Base-by-base conservation (phyloP, 2,329 filamentous ascomycete species). In the Hyphodiscus sp. region DNA sequence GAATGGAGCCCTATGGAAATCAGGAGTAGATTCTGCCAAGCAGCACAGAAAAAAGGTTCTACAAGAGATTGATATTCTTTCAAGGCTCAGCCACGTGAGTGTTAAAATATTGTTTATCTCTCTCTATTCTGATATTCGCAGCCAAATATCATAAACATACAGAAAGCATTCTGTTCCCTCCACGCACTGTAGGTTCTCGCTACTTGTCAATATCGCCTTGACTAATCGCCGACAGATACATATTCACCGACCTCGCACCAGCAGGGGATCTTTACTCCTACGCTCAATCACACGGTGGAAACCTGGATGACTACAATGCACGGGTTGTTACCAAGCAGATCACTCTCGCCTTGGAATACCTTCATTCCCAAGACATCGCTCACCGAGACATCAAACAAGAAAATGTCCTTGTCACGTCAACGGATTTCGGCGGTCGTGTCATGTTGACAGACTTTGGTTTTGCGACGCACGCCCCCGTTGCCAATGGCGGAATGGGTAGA, bases 211-310 rank as follows among this genome's bases (percentile, higher is more conserved):
- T 29, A 44, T 29, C 10, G 59, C 33, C 55, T 19, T 26, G 18
- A 11, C 41, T 54, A 30, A 62, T 58, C 20, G 20, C 29, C 9
- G 18, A 20, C 38, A 80, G 77, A 33, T 81, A 79, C 54, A 75
- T 77, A 0, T 81, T 84, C 54, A 79, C 75, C 1, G 78, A 83
- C 49, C 69, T 84, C 38, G 80, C 80, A 71, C 75, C 4, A 75
- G 81, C 58, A 41, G 67, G 67, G 41, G 67, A 69, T 44, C 55
- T 69, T 1, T 67, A 61, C 45, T 66, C 65, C 2, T 68, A 65
- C 45, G 50, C 67, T 23, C 56, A 62, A 23, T 55, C 58, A 29
- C 53, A 63, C 19, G 55, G 54, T 29, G 60, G 59, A 9, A 16
- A 8, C 6, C 59, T 69, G 13, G 53, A 52, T 45, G 65, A 67